Conservation (phyloP, 176 grass and related monocot species). For the Oryza longistaminata region DNA sequence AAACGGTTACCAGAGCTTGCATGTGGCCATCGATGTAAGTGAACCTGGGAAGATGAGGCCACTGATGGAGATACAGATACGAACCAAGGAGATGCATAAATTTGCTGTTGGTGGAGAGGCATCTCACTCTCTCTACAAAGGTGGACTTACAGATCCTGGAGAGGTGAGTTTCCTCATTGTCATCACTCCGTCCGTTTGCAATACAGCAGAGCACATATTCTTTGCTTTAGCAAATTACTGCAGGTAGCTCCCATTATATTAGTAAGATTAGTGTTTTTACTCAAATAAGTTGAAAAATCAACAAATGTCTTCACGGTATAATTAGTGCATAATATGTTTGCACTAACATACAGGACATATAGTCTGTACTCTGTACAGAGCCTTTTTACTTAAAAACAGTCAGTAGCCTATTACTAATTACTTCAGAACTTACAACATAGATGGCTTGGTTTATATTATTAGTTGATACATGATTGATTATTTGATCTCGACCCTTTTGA, state of each 20-base stretch:
- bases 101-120: conserved; percentile 81
- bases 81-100: conserved; percentile 72
- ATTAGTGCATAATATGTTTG: background rate
- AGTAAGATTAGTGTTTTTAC: background rate
- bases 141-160: conserved; percentile 76
- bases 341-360: background rate
- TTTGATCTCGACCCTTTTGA: background rate
- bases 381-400: background rate
- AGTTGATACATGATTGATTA: background rate
- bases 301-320: background rate
- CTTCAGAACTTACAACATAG: conserved; percentile 10
- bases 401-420: background rate
- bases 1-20: conserved; percentile 93
- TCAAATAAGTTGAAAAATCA: background rate
- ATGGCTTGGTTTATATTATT: conserved; percentile 20
- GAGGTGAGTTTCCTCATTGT: conserved; percentile 54
- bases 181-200: background rate
- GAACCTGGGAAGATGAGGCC: conserved; percentile 61
- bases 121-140: conserved; percentile 95
- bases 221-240: background rate
- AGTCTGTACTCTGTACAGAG: background rate
- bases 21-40: conserved; percentile 82
- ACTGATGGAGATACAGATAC: conserved; percentile 95
- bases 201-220: background rate
- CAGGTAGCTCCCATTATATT: background rate